A percentile compares a stretch with the other conserved stretches of the same genome.
Conservation (phyloP, 768 basidiomycete species). For the Xerocomellus intermedius region DNA sequence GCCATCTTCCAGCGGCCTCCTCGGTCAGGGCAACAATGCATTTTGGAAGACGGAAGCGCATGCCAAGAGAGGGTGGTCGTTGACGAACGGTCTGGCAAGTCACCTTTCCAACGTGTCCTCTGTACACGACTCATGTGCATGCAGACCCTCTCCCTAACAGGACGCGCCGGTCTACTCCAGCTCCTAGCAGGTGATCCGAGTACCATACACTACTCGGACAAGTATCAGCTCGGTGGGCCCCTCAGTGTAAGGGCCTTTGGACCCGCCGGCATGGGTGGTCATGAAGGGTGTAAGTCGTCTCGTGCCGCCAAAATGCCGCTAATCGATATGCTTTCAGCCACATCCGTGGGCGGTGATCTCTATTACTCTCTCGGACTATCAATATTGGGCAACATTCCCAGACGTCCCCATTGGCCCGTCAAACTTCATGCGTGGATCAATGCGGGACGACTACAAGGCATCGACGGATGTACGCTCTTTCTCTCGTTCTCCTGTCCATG, state of each 20-base stretch:
- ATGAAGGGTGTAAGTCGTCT: conserved; percentile 58
- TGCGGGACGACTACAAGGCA: conserved; percentile 66
- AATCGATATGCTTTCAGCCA: conserved; percentile 45
- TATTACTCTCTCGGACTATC: conserved; percentile 79
- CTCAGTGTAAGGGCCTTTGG: conserved; percentile 78
- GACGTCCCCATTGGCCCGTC: conserved; percentile 78
- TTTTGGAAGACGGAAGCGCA: conserved; percentile 28
- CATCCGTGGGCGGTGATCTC: conserved; percentile 81
- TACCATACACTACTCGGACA: conserved; percentile 63
- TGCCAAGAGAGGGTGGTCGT: conserved; percentile 23
- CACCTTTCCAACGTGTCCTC: neutral
- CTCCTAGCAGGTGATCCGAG: conserved; percentile 49
- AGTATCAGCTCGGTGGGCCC: conserved; percentile 93
- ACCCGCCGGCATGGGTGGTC: conserved; percentile 73
- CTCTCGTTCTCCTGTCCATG: neutral
- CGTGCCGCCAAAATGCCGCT: neutral
- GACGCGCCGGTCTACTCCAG: conserved; percentile 68
- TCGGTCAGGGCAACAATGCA: conserved; percentile 25
- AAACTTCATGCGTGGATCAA: conserved; percentile 82
- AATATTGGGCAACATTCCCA: conserved; percentile 70
- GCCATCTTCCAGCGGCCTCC: neutral
- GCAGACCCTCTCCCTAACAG: conserved; percentile 74
- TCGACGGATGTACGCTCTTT: conserved; percentile 51
- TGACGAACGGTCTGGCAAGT: conserved; percentile 25
- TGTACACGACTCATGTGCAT: neutral